These are phyloP conservation scores for Gilbertella persicaria DNA, from an alignment of 371 early-diverging fungal genomes.

Conservation along the genomic window DNA sequence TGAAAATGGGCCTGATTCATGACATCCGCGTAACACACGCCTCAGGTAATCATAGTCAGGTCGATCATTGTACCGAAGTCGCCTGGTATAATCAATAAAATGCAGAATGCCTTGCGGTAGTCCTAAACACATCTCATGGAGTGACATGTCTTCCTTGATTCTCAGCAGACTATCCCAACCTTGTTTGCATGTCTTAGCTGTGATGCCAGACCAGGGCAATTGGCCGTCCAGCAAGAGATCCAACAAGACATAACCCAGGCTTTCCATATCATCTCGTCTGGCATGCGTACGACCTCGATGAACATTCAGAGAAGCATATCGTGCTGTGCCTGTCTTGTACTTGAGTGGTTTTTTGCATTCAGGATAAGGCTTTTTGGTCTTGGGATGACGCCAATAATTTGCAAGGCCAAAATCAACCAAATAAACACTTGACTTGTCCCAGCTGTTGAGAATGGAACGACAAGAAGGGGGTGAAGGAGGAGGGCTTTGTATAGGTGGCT, in stretches of 20 bases:
- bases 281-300: conserved; percentile 61
- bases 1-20: conserved; percentile 18
- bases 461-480: conserved; percentile 20
- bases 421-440: conserved; percentile 31
- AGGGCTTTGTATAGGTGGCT: not conserved
- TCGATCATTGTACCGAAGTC: conserved; percentile 84
- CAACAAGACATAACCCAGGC: conserved; percentile 59
- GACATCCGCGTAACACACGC: conserved; percentile 41
- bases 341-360: conserved; percentile 45
- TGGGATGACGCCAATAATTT: conserved; percentile 51
- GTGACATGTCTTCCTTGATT: conserved; percentile 53
- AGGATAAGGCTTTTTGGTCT: conserved; percentile 47
- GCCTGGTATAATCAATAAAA: conserved; percentile 75
- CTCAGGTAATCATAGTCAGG: conserved; percentile 87
- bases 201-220: conserved; percentile 67
- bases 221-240: conserved; percentile 55
- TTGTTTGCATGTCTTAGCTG: conserved; percentile 53
- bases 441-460: conserved; percentile 19
- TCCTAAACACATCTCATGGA: conserved; percentile 58
- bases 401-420: conserved; percentile 63
- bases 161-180: conserved; percentile 66
- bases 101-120: conserved; percentile 57
- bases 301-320: conserved; percentile 64
- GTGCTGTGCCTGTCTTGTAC: conserved; percentile 65
- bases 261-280: conserved; percentile 66